Base-by-base conservation (phyloP, 1,139 yeast species). In the Magnusiomyces sp. region DNA sequence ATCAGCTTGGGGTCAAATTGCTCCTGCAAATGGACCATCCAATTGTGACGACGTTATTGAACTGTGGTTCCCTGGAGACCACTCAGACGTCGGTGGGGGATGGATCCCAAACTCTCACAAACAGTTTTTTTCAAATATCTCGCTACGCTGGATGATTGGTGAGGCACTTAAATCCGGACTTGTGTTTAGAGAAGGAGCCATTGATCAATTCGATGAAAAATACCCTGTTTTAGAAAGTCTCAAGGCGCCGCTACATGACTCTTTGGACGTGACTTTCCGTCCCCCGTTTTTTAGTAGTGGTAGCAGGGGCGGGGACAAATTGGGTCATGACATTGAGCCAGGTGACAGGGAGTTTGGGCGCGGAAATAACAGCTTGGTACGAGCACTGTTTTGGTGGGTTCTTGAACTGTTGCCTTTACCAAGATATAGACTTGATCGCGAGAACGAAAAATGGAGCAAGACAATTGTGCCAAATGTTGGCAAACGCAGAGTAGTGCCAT, bases 51-150 rank as follows among this genome's bases (percentile, higher is more conserved):
- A 77, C 59, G 57, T 77, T 19, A 57, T 74, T 6, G 83, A 79
- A 59, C 62, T 75, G 46, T 80, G 81, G 80, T 81, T 81, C 58
- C 77, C 83, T 0, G 87, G 87, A 1, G 78, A 77, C 59, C 87
- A 81, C 62, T 71, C 81, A 2, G 86, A 81, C 61, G 65, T 78
- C 53, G 86, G 87, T 1, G 86, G 86, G 2, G 83, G 83, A 2
- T 78, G 81, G 79, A 62, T 67, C 1, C 63, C 71, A 2, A 77
- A 74, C 56, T 58, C 67, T 41, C 54, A 60, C 0, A 72, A 74
- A 2, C 73, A 69, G 45, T 62, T 61, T 39, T 48, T 73, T 13
- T 66, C 78, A 0, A 71, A 77, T 55, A 56, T 79, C 13, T 66
- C 85, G 0, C 63, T 81, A 20, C 67, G 81, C 52, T 81, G 86